A percentile compares a stretch with the other conserved stretches of the same genome.
Evolutionary conservation across 2,329 filamentous ascomycete genomes (phyloP).

Genomic region (Neocatenulostroma microsporum): DNA sequence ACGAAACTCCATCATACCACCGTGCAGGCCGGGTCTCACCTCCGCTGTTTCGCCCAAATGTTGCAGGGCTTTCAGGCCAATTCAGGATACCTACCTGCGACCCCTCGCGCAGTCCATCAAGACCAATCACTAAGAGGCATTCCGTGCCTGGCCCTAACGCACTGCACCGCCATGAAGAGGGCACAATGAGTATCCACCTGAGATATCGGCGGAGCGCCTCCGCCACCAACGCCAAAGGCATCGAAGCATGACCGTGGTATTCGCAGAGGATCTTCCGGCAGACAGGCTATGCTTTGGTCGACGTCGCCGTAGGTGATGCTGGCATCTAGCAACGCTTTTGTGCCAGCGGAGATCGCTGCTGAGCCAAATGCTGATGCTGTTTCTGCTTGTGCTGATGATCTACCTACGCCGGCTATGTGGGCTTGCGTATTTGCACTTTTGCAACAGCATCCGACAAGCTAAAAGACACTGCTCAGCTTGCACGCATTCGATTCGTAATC

Average conservation of each 20-base stretch:
- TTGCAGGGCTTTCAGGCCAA: too few species aligned
- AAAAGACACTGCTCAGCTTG: too few species aligned
- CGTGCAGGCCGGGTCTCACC: too few species aligned
- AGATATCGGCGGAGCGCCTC: slow-evolving; percentile 13
- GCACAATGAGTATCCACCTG: slow-evolving; percentile 17
- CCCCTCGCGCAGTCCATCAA: slow-evolving; percentile 13
- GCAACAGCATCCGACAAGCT: too few species aligned
- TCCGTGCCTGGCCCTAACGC: slow-evolving; percentile 14
- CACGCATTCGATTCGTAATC: too few species aligned
- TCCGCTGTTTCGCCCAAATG: too few species aligned
- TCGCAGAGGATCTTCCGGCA: slow-evolving; percentile 10
- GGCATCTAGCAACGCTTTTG: slow-evolving; percentile 23
- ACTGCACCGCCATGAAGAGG: slow-evolving; percentile 14
- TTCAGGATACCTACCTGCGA: slow-evolving; percentile 1
- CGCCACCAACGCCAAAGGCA: slow-evolving; percentile 18
- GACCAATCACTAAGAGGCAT: slow-evolving; percentile 17
- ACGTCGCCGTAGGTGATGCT: slow-evolving; percentile 21
- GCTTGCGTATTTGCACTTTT: too few species aligned
- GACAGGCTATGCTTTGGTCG: slow-evolving; percentile 16
- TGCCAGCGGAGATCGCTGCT: slow-evolving; percentile 15
- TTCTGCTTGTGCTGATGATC: slow-evolving; percentile 9
- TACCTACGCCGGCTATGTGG: slow-evolving; percentile 20
- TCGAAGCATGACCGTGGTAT: slow-evolving; percentile 15
- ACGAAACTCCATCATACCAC: slow-evolving; percentile 10
- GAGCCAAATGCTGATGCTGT: not conserved